A percentile compares a stretch with the other conserved stretches of the same genome.
Evolutionary conservation across 805 yeast species (phyloP).

Genomic region (Cyberlindnera sargentensis): DNA sequence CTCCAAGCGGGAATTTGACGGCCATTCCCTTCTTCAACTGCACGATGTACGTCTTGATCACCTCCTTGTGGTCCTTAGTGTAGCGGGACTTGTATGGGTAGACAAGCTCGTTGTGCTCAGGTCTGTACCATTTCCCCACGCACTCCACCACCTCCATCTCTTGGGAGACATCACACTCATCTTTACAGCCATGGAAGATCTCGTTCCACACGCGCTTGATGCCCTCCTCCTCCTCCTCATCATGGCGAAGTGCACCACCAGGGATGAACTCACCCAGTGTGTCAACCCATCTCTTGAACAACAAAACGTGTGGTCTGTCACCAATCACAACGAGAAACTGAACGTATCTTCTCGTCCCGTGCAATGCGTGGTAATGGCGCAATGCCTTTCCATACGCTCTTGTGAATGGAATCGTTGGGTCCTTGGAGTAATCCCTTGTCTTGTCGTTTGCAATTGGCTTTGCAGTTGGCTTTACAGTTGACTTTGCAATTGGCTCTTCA

Average conservation of each 20-base stretch:
- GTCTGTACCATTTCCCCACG: constrained; percentile 13
- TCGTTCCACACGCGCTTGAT: constrained; percentile 7
- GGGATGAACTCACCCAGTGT: constrained; percentile 6
- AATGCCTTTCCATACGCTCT: constrained; percentile 3
- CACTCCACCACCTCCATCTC: constrained; percentile 6
- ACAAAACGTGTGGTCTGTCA: constrained; percentile 8
- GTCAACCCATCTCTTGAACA: constrained; percentile 2
- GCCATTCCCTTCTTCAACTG: constrained; percentile 4
- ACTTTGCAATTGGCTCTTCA: background rate
- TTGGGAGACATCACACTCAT: background rate
- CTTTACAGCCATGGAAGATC: constrained; percentile 5
- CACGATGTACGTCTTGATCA: constrained; percentile 8
- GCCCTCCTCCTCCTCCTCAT: constrained; percentile 11
- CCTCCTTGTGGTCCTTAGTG: constrained; percentile 7
- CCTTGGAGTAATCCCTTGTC: constrained; percentile 1
- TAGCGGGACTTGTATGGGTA: constrained; percentile 13
- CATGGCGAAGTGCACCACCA: constrained; percentile 9
- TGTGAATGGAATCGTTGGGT: constrained; percentile 2
- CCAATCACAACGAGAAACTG: constrained; percentile 13
- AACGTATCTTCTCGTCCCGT: constrained; percentile 8
- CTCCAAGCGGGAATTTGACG: constrained; percentile 1
- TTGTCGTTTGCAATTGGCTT: background rate
- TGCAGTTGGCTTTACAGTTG: background rate
- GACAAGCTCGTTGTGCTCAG: constrained; percentile 7
- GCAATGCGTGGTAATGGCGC: constrained; percentile 1